Evolutionary conservation across 192 early-diverging fungal species (phyloP), one percentile per base, ranked within the genome.

Genomic region (Gamsiella multidivaricata): DNA sequence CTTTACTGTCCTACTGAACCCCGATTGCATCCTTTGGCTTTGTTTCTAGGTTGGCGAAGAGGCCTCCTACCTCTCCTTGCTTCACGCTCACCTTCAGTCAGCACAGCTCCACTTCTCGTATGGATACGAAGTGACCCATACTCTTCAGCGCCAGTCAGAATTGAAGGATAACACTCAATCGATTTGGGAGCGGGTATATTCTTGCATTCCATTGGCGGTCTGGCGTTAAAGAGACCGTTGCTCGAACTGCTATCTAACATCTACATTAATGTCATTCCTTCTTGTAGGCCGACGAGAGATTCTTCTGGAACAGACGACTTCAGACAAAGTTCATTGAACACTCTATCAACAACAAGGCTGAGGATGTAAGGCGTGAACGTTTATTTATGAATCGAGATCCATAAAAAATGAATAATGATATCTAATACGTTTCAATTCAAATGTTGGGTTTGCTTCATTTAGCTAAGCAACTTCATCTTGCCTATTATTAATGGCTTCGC

Each of bases 401-500:
- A n/a, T n/a, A n/a, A n/a, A n/a, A n/a, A n/a, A n/a, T n/a, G n/a
- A n/a, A n/a, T n/a, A n/a, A n/a, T n/a, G n/a, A n/a, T n/a, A n/a
- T n/a, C n/a, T n/a, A n/a, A n/a, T n/a, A n/a, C n/a, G n/a, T n/a
- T n/a, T n/a, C n/a, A n/a, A n/a, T n/a, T n/a, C n/a, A n/a, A n/a
- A n/a, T n/a, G 12, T 42, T 43, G 9, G 53, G 22, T 12, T 43
- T n/a, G 80, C 50, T 60, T 53, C 15, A 25, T 36, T 23, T 60
- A 93, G 89, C 61, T 92, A 26, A 83, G 86, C 65, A 86, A 84
- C 54, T 99, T 93, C 84, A 93, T 98, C 49, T 79, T 97, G 46
- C 98, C 96, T 10, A 80, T 99, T 29, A 89, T 97, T 43, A 92
- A 93, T 71, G 98, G 97, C 53, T 98, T 95, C 73, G 84, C 92